Evolutionary conservation across 2,329 filamentous ascomycete species (phyloP).

Genomic region (Neocucurbitaria cava): DNA sequence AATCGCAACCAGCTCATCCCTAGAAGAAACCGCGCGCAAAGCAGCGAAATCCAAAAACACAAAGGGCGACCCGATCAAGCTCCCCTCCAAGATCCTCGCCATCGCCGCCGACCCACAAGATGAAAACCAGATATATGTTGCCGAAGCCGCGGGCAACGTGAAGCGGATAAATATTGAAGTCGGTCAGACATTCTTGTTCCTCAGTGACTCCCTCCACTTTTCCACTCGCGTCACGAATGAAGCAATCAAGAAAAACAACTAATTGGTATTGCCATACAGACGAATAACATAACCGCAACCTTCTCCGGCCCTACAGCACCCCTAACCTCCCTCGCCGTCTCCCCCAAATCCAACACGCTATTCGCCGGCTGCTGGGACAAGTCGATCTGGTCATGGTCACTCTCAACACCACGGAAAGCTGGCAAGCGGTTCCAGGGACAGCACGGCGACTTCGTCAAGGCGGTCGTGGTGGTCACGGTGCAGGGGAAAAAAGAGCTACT

Average conservation of each 20-base stretch:
- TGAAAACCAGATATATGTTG: slow-evolving; percentile 72
- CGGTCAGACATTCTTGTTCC: slow-evolving; percentile 55
- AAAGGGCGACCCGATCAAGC: slow-evolving; percentile 78
- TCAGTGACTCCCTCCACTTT: background rate
- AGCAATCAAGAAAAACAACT: too few species aligned
- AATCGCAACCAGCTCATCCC: slow-evolving; percentile 54
- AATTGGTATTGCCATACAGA: slow-evolving; percentile 29
- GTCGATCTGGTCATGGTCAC: slow-evolving; percentile 81
- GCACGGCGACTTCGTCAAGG: slow-evolving; percentile 91
- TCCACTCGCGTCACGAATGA: too few species aligned
- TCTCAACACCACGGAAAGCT: slow-evolving; percentile 52
- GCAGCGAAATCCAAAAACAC: slow-evolving; percentile 80
- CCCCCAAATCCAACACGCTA: slow-evolving; percentile 57
- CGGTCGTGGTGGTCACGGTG: slow-evolving; percentile 69
- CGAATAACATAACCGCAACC: slow-evolving; percentile 49
- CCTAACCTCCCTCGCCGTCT: slow-evolving; percentile 56
- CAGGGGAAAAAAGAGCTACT: slow-evolving; percentile 64
- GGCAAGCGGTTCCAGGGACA: slow-evolving; percentile 75
- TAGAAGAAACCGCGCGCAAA: slow-evolving; percentile 65
- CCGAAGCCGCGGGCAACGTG: slow-evolving; percentile 84
- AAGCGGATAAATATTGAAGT: slow-evolving; percentile 79
- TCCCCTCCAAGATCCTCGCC: slow-evolving; percentile 87
- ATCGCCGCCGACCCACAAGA: slow-evolving; percentile 71
- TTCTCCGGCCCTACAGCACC: slow-evolving; percentile 82
- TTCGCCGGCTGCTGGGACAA: slow-evolving; percentile 97